Conservation (phyloP, 176 grass and related monocot genomes). For the Phoenix roebelenii region DNA sequence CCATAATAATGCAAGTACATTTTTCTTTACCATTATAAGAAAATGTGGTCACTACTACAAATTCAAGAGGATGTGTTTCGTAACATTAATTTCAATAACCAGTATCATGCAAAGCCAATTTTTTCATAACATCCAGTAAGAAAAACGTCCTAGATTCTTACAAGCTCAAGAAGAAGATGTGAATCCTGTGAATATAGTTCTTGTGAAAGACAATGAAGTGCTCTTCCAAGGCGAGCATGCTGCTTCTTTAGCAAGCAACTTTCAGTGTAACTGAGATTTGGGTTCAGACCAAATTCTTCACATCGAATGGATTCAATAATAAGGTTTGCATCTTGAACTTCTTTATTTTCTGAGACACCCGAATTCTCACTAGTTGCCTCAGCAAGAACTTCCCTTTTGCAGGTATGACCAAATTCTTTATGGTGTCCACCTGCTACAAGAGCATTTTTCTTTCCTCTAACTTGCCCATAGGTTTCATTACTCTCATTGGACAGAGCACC, state of each 20-base stretch:
- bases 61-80: no score
- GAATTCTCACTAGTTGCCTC: conserved; percentile 15
- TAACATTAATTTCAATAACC: no score
- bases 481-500: conserved; percentile 8
- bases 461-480: conserved; percentile 16
- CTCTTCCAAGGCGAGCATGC: conserved; percentile 95
- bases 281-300: conserved; percentile 92
- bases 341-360: conserved; percentile 19
- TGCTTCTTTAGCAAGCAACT: conserved; percentile 78
- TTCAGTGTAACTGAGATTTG: conserved; percentile 40
- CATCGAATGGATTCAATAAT: conserved; percentile 76
- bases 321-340: conserved; percentile 39
- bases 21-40: no score
- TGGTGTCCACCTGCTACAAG: conserved; percentile 14
- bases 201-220: conserved; percentile 90
- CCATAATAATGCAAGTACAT: no score
- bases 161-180: conserved; percentile 89
- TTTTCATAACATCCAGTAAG: no score
- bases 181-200: conserved; percentile 98
- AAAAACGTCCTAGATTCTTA: conserved; percentile 16
- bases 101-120: no score
- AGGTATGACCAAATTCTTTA: conserved; percentile 18
- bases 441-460: conserved; percentile 14
- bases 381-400: conserved; percentile 19
- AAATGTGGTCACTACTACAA: no score